Conservation (phyloP, 2,329 filamentous ascomycete genomes). For the Penicillium rolfsii region DNA sequence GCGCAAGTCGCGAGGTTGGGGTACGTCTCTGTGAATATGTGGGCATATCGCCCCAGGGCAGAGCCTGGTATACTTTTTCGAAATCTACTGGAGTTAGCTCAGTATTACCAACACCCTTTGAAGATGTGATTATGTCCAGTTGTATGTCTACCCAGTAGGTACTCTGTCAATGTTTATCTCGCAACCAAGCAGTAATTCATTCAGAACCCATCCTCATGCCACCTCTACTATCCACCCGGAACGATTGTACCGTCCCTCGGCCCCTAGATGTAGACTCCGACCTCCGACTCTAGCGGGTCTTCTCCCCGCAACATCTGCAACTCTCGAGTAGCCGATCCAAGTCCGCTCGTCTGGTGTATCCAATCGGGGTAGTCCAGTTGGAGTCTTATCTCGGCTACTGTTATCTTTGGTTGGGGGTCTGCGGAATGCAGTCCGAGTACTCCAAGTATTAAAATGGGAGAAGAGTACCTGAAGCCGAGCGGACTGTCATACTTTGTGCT, state of each 20-base stretch:
- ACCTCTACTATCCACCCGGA: not conserved
- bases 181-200: too few relatives aligned
- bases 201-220: too few relatives aligned
- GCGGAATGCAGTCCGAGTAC: not conserved
- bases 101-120: too few relatives aligned
- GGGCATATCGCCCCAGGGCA: too few relatives aligned
- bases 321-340: not conserved
- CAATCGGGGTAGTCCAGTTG: not conserved
- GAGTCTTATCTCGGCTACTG: not conserved
- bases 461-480: not conserved
- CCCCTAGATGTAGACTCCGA: not conserved
- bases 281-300: not conserved
- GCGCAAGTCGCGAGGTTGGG: too few relatives aligned
- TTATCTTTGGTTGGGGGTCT: not conserved
- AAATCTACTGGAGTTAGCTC: too few relatives aligned
- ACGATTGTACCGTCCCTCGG: not conserved
- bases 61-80: too few relatives aligned
- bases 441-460: not conserved
- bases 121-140: too few relatives aligned
- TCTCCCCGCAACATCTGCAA: conserved; percentile 2
- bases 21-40: too few relatives aligned
- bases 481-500: not conserved
- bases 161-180: too few relatives aligned
- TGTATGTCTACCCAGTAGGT: too few relatives aligned
- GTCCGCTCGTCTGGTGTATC: not conserved